These are phyloP conservation scores for Polytrichum commune DNA, from an alignment of 225 moss, liverwort and hornwort genomes.

Conservation along the genomic window DNA sequence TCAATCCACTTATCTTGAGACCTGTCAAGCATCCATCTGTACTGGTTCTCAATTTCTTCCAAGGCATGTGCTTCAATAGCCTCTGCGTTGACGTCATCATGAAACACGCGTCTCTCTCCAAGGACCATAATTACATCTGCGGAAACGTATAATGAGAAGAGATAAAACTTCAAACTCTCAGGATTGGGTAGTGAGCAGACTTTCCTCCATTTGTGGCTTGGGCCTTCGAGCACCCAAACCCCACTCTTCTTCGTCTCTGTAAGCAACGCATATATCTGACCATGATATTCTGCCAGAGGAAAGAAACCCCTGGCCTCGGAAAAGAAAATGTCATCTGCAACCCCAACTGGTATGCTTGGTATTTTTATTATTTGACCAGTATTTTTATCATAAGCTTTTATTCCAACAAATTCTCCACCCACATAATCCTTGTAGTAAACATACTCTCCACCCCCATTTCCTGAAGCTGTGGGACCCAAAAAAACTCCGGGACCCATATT, in stretches of 20 bases:
- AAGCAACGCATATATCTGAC: constrained; percentile 23
- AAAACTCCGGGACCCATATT: constrained; percentile 15
- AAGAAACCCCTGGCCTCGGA: constrained; percentile 10
- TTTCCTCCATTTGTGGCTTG: constrained; percentile 19
- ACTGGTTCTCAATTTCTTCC: not conserved
- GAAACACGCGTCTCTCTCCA: constrained; percentile 1
- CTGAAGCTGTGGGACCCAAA: not conserved
- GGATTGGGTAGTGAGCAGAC: constrained; percentile 22
- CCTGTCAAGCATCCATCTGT: constrained; percentile 24
- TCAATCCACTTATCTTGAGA: constrained; percentile 22
- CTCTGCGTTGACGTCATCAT: constrained; percentile 8
- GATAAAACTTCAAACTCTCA: constrained; percentile 14
- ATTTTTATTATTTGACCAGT: constrained; percentile 9
- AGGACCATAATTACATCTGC: constrained; percentile 16
- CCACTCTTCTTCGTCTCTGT: constrained; percentile 7
- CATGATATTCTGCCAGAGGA: constrained; percentile 23
- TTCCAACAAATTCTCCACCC: constrained; percentile 14
- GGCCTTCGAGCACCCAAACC: constrained; percentile 23
- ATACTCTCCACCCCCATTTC: constrained; percentile 7
- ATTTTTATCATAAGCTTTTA: constrained; percentile 23
- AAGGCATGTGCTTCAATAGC: not conserved
- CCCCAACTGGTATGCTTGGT: constrained; percentile 3
- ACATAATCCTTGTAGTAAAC: constrained; percentile 26
- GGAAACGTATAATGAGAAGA: constrained; percentile 26
- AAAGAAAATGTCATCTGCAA: constrained; percentile 9